Conservation (phyloP, 2,329 filamentous ascomycete genomes). For the Talaromyces pinophilus region DNA sequence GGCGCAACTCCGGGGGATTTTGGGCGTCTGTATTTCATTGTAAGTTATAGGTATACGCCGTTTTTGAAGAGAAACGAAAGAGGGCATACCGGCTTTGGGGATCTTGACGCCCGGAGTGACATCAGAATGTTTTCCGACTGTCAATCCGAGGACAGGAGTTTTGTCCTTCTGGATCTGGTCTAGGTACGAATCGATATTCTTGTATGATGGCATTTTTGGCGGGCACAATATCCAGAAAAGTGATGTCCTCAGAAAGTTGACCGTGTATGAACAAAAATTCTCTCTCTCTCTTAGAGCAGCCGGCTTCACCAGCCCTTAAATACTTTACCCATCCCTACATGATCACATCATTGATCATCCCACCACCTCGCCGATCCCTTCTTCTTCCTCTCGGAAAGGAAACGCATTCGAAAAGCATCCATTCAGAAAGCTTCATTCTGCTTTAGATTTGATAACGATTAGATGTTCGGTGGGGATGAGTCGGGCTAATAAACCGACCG, state of each 20-base stretch:
- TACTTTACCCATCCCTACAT: background rate
- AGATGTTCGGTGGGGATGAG: background rate
- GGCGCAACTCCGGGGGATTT: conserved; percentile 26
- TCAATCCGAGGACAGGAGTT: conserved; percentile 38
- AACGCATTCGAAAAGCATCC: background rate
- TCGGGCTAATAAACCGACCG: conserved; percentile 10
- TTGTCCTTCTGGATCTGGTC: conserved; percentile 34
- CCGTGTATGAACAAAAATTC: too few relatives aligned
- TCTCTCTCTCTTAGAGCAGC: too few relatives aligned
- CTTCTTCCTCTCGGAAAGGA: background rate
- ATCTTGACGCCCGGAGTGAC: conserved; percentile 36
- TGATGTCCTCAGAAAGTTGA: background rate
- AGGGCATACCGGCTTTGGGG: conserved; percentile 33
- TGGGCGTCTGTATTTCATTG: conserved; percentile 27
- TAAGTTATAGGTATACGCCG: background rate
- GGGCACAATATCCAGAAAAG: background rate
- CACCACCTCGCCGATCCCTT: background rate
- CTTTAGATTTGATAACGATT: background rate
- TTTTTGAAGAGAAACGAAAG: background rate
- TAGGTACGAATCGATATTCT: conserved; percentile 27
- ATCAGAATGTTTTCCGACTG: conserved; percentile 29
- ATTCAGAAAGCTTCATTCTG: conserved; percentile 2
- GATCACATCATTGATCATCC: background rate
- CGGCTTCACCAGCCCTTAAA: background rate
- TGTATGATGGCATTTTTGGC: conserved; percentile 26